Evolutionary conservation across 148 eudicot genomes (phyloP), one percentile per base, ranked within the genome.

Genomic region (Silene uniflora): DNA sequence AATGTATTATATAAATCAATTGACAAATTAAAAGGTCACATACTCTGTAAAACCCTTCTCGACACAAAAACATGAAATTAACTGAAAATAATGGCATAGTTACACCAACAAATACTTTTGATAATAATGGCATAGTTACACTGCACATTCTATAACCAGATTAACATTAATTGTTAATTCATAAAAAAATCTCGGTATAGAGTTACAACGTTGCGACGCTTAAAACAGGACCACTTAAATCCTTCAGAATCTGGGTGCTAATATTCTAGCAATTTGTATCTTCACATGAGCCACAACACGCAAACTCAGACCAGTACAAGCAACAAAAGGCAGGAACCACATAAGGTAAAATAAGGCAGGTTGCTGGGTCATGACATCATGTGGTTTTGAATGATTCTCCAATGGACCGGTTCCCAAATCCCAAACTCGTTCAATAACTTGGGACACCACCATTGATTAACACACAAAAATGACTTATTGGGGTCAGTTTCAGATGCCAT

Each of bases 401-500:
- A 19, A 46, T 4, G 25, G 17, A 12, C 9, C 29, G 10, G 56
- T 44, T 68, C 39, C 39, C 65, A 22, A 24, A 46, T 12, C 54
- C 24, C 25, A 27, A 62, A 44, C 4, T 27, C 23, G 5, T 32
- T 32, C 35, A 32, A 32, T 32, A 3, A 32, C 2, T 32, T 32
- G 35, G 35, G 4, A 32, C 35, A 32, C 35, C 35, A 32, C 35
- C 79, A 44, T 47, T 12, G 7, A 63, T 52, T n/a, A n/a, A n/a
- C 10, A 16, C 62, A 55, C 23, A 22, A 56, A 52, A 22, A 25
- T 27, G 4, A 39, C 14, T 12, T 35, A 47, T 67, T 8, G 13
- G 70, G 70, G 7, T 25, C 6, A 42, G 56, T 1, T 56, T 81
- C 77, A 81, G 29, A 67, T 12, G 29, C 24, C 77, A 10, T 60